Percentiles rank a stretch among this genome's conserved stretches.
phyloP scores from a whole-genome alignment of 2,329 filamentous ascomycete species.

The Cyphellophora attinorum region DNA sequence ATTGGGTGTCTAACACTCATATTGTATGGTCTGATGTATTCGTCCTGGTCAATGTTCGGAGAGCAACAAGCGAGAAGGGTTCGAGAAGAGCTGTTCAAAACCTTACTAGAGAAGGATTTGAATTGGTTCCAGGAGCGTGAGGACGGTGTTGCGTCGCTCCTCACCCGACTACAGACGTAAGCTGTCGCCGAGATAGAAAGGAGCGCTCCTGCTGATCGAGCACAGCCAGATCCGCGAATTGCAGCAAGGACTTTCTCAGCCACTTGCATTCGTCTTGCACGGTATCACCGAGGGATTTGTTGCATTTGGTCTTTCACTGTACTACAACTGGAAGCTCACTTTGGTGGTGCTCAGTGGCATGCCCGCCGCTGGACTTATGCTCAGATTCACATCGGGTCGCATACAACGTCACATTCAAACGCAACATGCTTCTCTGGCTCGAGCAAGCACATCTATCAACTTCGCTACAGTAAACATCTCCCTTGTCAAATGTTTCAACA shows the following conservation, averaged over 20 bases:
- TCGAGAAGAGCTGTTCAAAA: conserved; percentile 55
- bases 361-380: conserved; percentile 54
- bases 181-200: conserved; percentile 19
- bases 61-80: conserved; percentile 66
- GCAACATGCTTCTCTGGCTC: conserved; percentile 59
- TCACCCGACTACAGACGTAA: conserved; percentile 66
- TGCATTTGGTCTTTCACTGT: conserved; percentile 63
- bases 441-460: conserved; percentile 61
- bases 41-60: conserved; percentile 66
- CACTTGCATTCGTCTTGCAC: conserved; percentile 60
- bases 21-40: conserved; percentile 56
- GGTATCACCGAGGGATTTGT: conserved; percentile 55
- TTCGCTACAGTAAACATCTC: conserved; percentile 68
- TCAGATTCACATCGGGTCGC: conserved; percentile 50
- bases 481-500: conserved; percentile 78
- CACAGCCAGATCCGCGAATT: conserved; percentile 73
- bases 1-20: conserved; percentile 60
- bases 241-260: conserved; percentile 69
- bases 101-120: conserved; percentile 63
- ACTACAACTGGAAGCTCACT: conserved; percentile 74
- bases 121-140: conserved; percentile 70
- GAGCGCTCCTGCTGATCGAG: conserved; percentile 15
- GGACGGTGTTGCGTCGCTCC: conserved; percentile 62
- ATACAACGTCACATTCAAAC: conserved; percentile 57
- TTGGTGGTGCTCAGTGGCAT: conserved; percentile 66